These are phyloP conservation scores for Pestalotiopsis sp. DNA, from an alignment of 2,329 filamentous ascomycete species.

Conservation along the genomic window DNA sequence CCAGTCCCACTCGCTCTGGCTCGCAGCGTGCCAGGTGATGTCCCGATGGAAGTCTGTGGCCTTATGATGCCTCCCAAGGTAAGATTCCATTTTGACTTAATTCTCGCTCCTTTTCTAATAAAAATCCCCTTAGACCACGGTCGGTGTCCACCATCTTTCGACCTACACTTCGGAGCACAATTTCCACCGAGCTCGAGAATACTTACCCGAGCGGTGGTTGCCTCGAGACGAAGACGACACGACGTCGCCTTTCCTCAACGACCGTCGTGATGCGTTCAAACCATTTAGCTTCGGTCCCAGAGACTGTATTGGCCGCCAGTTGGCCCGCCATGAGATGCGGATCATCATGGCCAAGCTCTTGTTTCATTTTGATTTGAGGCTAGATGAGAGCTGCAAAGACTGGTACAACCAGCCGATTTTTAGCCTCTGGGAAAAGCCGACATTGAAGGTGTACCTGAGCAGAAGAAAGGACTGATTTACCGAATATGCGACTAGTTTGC, in stretches of 20 bases:
- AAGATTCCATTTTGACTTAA: background rate
- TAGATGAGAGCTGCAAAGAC: conserved; percentile 22
- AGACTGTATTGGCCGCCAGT: conserved; percentile 24
- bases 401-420: conserved; percentile 28
- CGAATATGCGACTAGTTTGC: too few relatives aligned
- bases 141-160: conserved; percentile 27
- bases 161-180: conserved; percentile 20
- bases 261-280: conserved; percentile 22
- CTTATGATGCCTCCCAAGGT: conserved; percentile 26
- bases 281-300: conserved; percentile 19
- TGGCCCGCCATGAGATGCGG: conserved; percentile 30
- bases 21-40: conserved; percentile 22
- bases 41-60: conserved; percentile 23
- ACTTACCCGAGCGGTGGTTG: conserved; percentile 18
- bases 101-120: background rate
- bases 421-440: conserved; percentile 28
- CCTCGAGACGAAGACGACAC: conserved; percentile 20
- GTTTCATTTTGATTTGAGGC: conserved; percentile 28
- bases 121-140: conserved; percentile 17
- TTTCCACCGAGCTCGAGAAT: conserved; percentile 16
- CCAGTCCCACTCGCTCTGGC: conserved; percentile 18
- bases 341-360: conserved; percentile 28
- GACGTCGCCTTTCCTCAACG: conserved; percentile 26
- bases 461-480: background rate
- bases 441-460: conserved; percentile 20